Conservation (phyloP, 2,329 filamentous ascomycete species). For the Waltergamsia citrina region DNA sequence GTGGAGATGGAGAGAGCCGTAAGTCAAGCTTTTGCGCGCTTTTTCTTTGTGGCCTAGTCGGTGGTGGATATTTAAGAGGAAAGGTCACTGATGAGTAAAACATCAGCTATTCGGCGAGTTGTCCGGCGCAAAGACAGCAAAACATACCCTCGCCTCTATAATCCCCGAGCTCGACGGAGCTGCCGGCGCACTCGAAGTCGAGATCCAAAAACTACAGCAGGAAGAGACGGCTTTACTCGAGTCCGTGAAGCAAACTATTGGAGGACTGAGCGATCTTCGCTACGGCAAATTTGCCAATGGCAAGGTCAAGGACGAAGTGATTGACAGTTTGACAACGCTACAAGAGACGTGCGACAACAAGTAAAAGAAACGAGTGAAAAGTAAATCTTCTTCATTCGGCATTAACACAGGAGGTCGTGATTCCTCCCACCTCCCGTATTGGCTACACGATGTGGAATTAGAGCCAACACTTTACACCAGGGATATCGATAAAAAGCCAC, state of each 20-base stretch:
- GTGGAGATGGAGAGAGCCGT: conserved; percentile 53
- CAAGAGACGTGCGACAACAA: conserved; percentile 52
- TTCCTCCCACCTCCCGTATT: too few relatives aligned
- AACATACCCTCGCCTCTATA: conserved; percentile 55
- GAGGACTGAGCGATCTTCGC: conserved; percentile 69
- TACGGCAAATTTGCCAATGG: conserved; percentile 66
- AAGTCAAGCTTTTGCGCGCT: conserved; percentile 12
- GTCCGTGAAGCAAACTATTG: conserved; percentile 56
- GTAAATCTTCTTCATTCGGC: too few relatives aligned
- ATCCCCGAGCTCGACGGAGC: conserved; percentile 62
- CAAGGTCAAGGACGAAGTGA: conserved; percentile 54
- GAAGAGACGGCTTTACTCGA: conserved; percentile 53
- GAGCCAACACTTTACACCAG: too few relatives aligned
- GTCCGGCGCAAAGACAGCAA: conserved; percentile 32
- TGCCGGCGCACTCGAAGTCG: conserved; percentile 52
- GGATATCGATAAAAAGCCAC: too few relatives aligned
- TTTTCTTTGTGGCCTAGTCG: neutral
- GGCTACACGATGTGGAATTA: too few relatives aligned
- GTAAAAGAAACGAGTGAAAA: too few relatives aligned
- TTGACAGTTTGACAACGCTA: conserved; percentile 48
- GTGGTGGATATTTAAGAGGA: neutral
- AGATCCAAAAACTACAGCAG: conserved; percentile 55
- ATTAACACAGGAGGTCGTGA: too few relatives aligned
- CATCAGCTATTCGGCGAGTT: conserved; percentile 47
- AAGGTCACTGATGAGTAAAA: neutral